Base-by-base conservation (phyloP, 208 protist genomes). In the Strigomonas culicis region DNA sequence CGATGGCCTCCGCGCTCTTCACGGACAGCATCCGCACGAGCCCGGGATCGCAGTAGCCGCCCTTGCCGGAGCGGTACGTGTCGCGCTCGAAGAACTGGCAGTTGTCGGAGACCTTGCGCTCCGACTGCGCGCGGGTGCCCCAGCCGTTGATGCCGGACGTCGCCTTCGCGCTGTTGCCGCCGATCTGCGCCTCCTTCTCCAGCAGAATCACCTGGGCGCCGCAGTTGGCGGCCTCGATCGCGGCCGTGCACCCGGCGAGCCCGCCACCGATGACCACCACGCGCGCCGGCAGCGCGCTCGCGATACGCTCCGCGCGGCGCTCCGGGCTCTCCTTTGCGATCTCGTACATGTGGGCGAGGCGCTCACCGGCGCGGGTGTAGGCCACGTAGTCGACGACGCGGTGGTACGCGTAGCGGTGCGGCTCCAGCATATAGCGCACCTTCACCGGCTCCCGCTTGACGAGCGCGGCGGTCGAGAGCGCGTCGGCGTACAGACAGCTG, bases 161-260 rank as follows among this genome's bases (percentile, higher is more conserved):
- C 10, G 97, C 97, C 82, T 99, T 99, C 50, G 91, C 94, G 39
- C 92, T 97, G 79, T 99, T 99, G 59, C 97, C 97, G 32, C 97
- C 97, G 13, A 97, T 43, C 59, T 72, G 79, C 28, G 44, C 1
- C 62, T 92, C 84, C 79, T 97, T 98, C 55, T 98, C 97, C 22
- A 98, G 61, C 19, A 98, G 67, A 24, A 88, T 77, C 15, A 97
- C 94, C 34, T 77, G 78, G 3, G 90, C 95, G 24, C 92, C 94
- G 50, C 80, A 88, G 59, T 72, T 73, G 25, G 80, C 83, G 0
- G 85, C 84, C 67, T 95, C 86, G 63, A 93, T 94, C 49, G 82
- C 86, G 10, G 90, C 90, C 7, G 83, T 82, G 59, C 72, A 82
- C n/a, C 90, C 90, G 31, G 90, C 85, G n/a, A 96, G 79, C 32